Conservation (phyloP, 331 rosid genomes). For the Telfairia occidentalis region DNA sequence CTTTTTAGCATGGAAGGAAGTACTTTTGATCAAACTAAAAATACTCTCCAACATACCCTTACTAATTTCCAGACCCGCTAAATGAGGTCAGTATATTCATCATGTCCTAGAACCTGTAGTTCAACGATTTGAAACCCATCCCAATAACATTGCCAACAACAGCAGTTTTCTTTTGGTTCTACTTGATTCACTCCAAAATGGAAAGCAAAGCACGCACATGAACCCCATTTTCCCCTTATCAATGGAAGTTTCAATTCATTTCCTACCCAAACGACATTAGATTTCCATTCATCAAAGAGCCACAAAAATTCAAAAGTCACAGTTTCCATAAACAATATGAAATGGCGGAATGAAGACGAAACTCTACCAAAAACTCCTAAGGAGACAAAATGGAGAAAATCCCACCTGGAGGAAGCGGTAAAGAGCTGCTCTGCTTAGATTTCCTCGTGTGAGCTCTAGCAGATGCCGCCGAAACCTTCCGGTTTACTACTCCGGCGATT, state of each 20-base stretch:
- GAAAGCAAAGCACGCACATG: background rate
- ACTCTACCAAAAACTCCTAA: background rate
- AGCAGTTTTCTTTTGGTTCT: background rate
- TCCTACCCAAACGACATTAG: background rate
- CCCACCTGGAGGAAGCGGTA: slow-evolving; percentile 40
- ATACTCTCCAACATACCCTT: background rate
- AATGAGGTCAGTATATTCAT: too few species aligned
- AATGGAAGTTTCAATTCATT: background rate
- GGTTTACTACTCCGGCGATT: slow-evolving; percentile 46
- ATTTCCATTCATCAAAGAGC: background rate
- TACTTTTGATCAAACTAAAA: too few species aligned
- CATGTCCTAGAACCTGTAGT: too few species aligned
- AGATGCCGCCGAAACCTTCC: slow-evolving; percentile 62
- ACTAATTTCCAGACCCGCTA: background rate
- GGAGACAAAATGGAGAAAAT: background rate
- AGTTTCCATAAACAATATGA: background rate
- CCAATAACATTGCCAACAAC: background rate
- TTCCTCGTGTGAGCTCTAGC: slow-evolving; percentile 69
- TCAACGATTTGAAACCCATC: background rate
- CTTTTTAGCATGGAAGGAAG: background rate
- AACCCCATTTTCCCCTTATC: background rate
- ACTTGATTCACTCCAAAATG: background rate
- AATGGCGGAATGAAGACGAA: background rate
- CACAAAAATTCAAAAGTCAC: background rate
- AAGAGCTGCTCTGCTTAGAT: slow-evolving; percentile 28